Conservation (phyloP, 1,139 yeast species). For the Torulaspora globosa region DNA sequence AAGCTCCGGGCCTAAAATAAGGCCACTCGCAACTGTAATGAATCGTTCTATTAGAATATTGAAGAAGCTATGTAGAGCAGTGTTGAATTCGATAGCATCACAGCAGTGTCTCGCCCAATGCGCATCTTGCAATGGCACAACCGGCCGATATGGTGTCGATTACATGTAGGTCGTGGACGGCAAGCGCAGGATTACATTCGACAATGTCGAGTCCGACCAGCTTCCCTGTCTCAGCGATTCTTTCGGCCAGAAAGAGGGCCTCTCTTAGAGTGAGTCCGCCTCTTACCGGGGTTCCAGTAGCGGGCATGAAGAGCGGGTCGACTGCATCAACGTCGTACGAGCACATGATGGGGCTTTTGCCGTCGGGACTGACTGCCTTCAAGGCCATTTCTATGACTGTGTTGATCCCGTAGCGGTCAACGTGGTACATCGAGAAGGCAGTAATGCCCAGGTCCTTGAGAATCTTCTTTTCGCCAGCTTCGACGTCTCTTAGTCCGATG, state of each 20-base stretch:
- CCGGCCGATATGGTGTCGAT: slow-evolving; percentile 87
- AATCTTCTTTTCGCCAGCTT: slow-evolving; percentile 74
- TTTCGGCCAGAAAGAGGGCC: slow-evolving; percentile 89
- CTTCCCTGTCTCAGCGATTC: slow-evolving; percentile 82
- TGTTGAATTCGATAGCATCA: slow-evolving; percentile 33
- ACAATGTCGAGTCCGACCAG: slow-evolving; percentile 86
- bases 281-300: slow-evolving; percentile 96
- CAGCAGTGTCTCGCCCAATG: slow-evolving; percentile 84
- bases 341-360: slow-evolving; percentile 72
- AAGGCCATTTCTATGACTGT: slow-evolving; percentile 91
- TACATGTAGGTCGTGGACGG: slow-evolving; percentile 70
- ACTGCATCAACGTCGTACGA: slow-evolving; percentile 96
- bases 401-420: slow-evolving; percentile 90
- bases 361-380: slow-evolving; percentile 68
- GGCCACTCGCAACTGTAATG: not conserved
- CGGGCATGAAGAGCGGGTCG: slow-evolving; percentile 91
- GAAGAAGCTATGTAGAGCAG: not conserved
- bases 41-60: not conserved
- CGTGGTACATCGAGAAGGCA: slow-evolving; percentile 93
- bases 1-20: not conserved
- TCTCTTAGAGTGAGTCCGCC: slow-evolving; percentile 95
- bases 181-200: slow-evolving; percentile 88
- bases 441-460: slow-evolving; percentile 68
- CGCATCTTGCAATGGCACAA: slow-evolving; percentile 87
- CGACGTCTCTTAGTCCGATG: slow-evolving; percentile 93